A percentile compares a stretch with the other conserved stretches of the same genome.
Evolutionary conservation across 208 protist species (phyloP).

Genomic region (Crithidia mellificae): DNA sequence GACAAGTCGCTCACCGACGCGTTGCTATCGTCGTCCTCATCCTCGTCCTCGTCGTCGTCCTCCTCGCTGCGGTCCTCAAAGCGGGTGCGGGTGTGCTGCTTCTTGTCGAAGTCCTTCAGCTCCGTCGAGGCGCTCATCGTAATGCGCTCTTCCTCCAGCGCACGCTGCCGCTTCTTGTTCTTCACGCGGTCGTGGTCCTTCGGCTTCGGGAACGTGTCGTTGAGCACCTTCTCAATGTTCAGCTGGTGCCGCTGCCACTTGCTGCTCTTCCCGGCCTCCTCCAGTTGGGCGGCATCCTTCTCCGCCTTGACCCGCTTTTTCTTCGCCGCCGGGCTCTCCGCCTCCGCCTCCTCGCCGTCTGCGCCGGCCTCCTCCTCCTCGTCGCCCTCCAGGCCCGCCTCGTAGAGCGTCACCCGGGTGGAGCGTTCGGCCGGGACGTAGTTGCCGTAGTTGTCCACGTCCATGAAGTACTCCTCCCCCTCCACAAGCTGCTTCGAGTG

Average conservation of each 20-base stretch:
- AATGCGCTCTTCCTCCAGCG: constrained; percentile 79
- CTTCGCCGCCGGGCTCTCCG: constrained; percentile 42
- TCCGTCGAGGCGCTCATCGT: constrained; percentile 53
- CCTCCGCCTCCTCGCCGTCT: constrained; percentile 33
- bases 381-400: constrained; percentile 56
- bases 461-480: constrained; percentile 77
- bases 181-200: constrained; percentile 38
- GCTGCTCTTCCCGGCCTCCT: constrained; percentile 40
- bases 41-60: constrained; percentile 41
- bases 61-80: constrained; percentile 40
- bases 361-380: constrained; percentile 40
- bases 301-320: constrained; percentile 38
- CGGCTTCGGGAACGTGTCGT: constrained; percentile 82
- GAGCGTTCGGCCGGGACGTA: constrained; percentile 76
- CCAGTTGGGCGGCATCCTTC: constrained; percentile 44
- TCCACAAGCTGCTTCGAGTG: constrained; percentile 70
- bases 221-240: constrained; percentile 83
- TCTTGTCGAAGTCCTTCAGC: constrained; percentile 36
- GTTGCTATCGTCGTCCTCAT: constrained; percentile 47
- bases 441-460: constrained; percentile 91
- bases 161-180: constrained; percentile 47
- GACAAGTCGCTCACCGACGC: constrained; percentile 33
- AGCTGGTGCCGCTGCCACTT: constrained; percentile 85
- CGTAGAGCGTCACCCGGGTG: constrained; percentile 67
- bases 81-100: constrained; percentile 57